A percentile compares a stretch with the other conserved stretches of the same genome.
Conservation (phyloP, 495 filamentous ascomycete species). For the Hyaloscypha hepaticicola region DNA sequence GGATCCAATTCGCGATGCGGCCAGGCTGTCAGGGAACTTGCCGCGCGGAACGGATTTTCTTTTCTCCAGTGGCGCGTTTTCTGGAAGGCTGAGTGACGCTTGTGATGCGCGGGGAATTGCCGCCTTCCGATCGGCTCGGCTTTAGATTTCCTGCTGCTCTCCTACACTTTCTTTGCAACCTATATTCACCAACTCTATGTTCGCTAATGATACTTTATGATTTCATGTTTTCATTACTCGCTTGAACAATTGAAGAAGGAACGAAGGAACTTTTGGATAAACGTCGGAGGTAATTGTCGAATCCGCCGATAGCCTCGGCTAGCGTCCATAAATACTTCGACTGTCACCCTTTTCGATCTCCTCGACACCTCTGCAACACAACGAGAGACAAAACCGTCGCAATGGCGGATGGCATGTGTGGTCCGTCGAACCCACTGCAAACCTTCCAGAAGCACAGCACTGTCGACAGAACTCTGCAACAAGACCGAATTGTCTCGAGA, state of each 20-base stretch:
- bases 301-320: conserved; percentile 23
- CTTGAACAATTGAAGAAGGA: no score
- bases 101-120: conserved; percentile 10
- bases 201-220: background rate
- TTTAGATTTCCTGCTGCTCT: background rate
- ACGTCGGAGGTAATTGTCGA: background rate
- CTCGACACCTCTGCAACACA: background rate
- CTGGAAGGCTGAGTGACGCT: conserved; percentile 3
- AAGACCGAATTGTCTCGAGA: conserved; percentile 66
- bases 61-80: background rate
- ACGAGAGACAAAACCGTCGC: conserved; percentile 12
- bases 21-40: conserved; percentile 19
- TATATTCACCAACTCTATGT: no score
- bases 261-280: conserved; percentile 23
- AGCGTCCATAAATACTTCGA: background rate
- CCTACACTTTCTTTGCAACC: no score
- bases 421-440: conserved; percentile 85
- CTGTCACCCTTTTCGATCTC: background rate
- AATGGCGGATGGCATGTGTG: conserved; percentile 85
- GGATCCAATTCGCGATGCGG: conserved; percentile 12
- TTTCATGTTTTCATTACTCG: background rate
- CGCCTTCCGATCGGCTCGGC: background rate
- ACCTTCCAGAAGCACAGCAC: conserved; percentile 79
- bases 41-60: background rate
- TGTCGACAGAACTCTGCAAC: conserved; percentile 77